phyloP scores from a whole-genome alignment of 202 grass and related monocot genomes.

The Cymbopogon flexuosus region DNA sequence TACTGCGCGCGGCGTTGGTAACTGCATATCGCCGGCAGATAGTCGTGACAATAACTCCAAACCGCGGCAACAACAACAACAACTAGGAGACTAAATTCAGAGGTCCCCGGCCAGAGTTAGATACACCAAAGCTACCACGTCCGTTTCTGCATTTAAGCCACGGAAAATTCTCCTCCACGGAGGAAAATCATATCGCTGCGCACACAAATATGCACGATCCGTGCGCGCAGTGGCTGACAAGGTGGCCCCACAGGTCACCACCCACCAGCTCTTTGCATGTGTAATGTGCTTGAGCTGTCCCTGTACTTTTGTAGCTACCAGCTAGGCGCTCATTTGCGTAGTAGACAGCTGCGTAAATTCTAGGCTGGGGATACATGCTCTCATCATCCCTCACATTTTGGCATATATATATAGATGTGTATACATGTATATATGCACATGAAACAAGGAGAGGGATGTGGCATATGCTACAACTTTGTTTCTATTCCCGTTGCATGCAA shows the following conservation, averaged over 20 bases:
- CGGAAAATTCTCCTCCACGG: not conserved
- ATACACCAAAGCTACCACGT: not conserved
- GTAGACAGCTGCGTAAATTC: not conserved
- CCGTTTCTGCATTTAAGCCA: slow-evolving; percentile 30
- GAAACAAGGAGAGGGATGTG: not conserved
- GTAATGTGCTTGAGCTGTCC: not conserved
- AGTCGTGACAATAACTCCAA: slow-evolving; percentile 40
- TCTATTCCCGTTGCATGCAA: not conserved
- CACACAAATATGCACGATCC: not conserved
- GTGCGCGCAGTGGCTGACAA: not conserved
- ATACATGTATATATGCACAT: not conserved
- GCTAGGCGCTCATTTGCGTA: too few species aligned
- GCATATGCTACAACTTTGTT: slow-evolving; percentile 5
- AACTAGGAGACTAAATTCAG: slow-evolving; percentile 20
- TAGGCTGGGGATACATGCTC: not conserved
- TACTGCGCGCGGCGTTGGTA: not conserved
- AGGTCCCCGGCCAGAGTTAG: slow-evolving; percentile 36
- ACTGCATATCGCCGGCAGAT: not conserved
- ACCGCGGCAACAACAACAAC: not conserved
- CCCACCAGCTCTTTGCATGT: not conserved
- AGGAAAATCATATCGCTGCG: not conserved
- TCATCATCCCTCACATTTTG: not conserved
- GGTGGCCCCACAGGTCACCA: not conserved
- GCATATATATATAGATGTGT: not conserved
- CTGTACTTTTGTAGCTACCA: not conserved